These are phyloP conservation scores for Fonsecaea monophora DNA, from an alignment of 2,329 filamentous ascomycete genomes.

Conservation along the genomic window DNA sequence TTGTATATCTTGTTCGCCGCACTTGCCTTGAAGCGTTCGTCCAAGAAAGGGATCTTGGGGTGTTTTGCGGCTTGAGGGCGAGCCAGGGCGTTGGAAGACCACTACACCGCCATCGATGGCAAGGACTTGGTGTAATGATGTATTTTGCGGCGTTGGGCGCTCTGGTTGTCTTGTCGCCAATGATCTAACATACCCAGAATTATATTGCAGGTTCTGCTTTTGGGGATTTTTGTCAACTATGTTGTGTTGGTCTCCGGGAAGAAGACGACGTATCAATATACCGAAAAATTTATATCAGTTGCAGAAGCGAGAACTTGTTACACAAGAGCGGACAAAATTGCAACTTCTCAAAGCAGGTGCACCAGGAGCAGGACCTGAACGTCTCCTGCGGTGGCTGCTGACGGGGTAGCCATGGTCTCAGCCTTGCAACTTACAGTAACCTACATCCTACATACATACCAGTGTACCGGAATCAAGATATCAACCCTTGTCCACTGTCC, in stretches of 20 bases:
- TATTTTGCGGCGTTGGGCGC: not conserved
- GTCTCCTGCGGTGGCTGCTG: not conserved
- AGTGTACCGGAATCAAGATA: not conserved
- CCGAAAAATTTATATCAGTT: no score
- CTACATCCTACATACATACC: not conserved
- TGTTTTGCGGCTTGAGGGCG: slow-evolving; percentile 5
- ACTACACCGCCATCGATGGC: not conserved
- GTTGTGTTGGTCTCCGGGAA: not conserved
- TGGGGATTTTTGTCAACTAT: not conserved
- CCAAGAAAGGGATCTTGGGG: not conserved
- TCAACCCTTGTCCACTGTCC: not conserved
- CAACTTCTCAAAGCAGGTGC: not conserved
- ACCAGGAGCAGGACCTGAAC: no score
- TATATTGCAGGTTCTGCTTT: not conserved
- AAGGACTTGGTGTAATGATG: not conserved
- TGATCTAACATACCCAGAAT: slow-evolving; percentile 8
- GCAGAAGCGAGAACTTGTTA: not conserved
- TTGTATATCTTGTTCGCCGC: not conserved
- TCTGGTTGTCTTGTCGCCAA: not conserved
- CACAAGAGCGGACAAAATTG: not conserved
- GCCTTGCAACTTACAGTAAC: not conserved
- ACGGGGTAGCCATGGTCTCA: not conserved
- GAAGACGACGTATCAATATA: not conserved
- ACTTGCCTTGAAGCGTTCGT: not conserved
- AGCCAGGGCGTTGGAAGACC: slow-evolving; percentile 10